phyloP scores from a whole-genome alignment of 176 grass and related monocot species.

The Calamus simplicifolius region DNA sequence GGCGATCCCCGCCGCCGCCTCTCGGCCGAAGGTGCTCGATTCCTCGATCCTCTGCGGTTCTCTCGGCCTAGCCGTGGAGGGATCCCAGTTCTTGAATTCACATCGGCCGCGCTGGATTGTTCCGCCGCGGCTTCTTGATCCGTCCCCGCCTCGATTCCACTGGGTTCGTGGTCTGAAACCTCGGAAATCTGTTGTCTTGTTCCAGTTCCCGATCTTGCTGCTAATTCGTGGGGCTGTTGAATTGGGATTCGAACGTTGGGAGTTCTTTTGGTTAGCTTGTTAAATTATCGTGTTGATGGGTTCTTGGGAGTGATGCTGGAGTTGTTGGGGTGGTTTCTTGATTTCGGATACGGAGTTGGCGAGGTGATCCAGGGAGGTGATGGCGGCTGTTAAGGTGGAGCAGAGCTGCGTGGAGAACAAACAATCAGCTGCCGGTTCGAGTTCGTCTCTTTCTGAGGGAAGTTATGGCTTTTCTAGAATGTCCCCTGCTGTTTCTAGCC shows the following conservation, averaged over 20 bases:
- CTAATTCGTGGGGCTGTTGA: conserved; percentile 17
- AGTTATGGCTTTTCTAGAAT: conserved; percentile 37
- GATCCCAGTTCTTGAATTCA: too few relatives aligned
- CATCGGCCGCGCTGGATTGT: too few relatives aligned
- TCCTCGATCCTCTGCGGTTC: neutral
- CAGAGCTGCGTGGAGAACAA: conserved; percentile 91
- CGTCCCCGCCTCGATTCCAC: too few relatives aligned
- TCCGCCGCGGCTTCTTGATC: too few relatives aligned
- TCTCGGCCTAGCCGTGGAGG: too few relatives aligned
- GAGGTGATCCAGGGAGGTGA: conserved; percentile 28
- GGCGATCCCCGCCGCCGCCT: conserved; percentile 21
- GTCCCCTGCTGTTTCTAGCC: conserved; percentile 72
- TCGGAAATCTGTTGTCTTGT: conserved; percentile 30
- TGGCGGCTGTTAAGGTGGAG: conserved; percentile 5
- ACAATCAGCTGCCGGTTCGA: conserved; percentile 67
- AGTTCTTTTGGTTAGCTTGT: neutral
- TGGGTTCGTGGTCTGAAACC: conserved; percentile 33
- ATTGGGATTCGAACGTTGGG: conserved; percentile 16
- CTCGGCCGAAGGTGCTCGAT: conserved; percentile 7
- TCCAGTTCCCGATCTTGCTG: conserved; percentile 24
- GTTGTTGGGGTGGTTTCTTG: conserved; percentile 12
- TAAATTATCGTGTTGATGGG: neutral
- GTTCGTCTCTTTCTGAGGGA: conserved; percentile 70
- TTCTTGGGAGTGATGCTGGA: neutral
- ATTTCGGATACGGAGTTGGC: conserved; percentile 14